Evolutionary conservation across 2,329 filamentous ascomycete species (phyloP).

Genomic region (Rhynchosporium agropyri): DNA sequence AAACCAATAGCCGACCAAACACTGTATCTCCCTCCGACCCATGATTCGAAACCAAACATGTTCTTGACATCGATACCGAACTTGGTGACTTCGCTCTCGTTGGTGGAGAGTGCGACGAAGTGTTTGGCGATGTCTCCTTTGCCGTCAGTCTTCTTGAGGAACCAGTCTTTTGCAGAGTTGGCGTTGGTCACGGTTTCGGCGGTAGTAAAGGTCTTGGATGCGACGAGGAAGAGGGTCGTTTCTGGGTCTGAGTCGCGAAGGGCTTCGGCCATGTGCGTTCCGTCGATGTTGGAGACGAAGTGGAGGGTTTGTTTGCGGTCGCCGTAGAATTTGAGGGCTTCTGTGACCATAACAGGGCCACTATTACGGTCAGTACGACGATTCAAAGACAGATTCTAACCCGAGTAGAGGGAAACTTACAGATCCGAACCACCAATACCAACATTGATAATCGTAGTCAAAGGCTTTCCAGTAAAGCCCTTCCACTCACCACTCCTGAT

Average conservation of each 20-base stretch:
- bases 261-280: slow-evolving; percentile 95
- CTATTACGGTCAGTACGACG: slow-evolving; percentile 47
- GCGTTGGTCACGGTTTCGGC: slow-evolving; percentile 97
- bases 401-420: slow-evolving; percentile 57
- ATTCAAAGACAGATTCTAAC: too few species aligned
- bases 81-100: slow-evolving; percentile 92
- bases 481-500: slow-evolving; percentile 95
- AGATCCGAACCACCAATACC: slow-evolving; percentile 98
- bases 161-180: slow-evolving; percentile 96
- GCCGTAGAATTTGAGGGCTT: slow-evolving; percentile 94
- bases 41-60: slow-evolving; percentile 99
- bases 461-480: slow-evolving; percentile 95
- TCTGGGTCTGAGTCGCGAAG: slow-evolving; percentile 87
- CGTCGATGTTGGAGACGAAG: slow-evolving; percentile 99
- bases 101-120: slow-evolving; percentile 97
- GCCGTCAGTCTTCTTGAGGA: slow-evolving; percentile 77
- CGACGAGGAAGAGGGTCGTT: slow-evolving; percentile 97
- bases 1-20: slow-evolving; percentile 99
- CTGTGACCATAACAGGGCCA: slow-evolving; percentile 97
- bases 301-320: slow-evolving; percentile 85
- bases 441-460: slow-evolving; percentile 95
- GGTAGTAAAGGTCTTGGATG: slow-evolving; percentile 99
- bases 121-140: slow-evolving; percentile 94
- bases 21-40: slow-evolving; percentile 97
- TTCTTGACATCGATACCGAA: slow-evolving; percentile 99